Evolutionary conservation across 2,329 filamentous ascomycete genomes (phyloP).

Genomic region (Diaporthe citri): DNA sequence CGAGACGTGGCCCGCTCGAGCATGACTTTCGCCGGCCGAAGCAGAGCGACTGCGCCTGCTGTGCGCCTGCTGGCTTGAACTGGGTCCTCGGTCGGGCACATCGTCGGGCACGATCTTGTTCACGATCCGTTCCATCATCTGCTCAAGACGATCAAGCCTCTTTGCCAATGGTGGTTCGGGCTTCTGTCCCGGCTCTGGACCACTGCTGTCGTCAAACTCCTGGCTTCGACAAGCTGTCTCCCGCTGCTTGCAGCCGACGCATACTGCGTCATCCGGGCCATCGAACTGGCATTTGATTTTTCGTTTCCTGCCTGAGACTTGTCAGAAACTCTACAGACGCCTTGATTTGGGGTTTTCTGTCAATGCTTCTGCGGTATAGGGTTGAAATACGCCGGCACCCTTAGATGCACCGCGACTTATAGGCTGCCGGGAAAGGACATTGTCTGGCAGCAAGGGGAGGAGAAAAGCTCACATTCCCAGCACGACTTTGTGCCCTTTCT

Average conservation of each 20-base stretch:
- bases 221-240: conserved; percentile 59
- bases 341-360: too few relatives aligned
- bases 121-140: conserved; percentile 60
- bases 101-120: conserved; percentile 51
- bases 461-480: conserved; percentile 62
- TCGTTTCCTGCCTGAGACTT: conserved; percentile 53
- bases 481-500: conserved; percentile 68
- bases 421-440: conserved; percentile 2
- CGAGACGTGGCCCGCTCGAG: conserved; percentile 43
- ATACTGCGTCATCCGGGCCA: conserved; percentile 53
- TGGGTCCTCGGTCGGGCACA: neutral
- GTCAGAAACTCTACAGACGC: neutral
- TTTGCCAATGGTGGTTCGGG: conserved; percentile 57
- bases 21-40: conserved; percentile 36
- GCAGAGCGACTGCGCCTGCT: conserved; percentile 42
- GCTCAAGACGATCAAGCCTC: conserved; percentile 60
- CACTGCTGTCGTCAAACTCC: conserved; percentile 55
- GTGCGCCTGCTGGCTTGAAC: conserved; percentile 31
- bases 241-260: conserved; percentile 58
- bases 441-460: neutral
- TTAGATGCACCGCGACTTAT: neutral
- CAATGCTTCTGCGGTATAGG: neutral
- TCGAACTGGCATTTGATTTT: conserved; percentile 63
- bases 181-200: conserved; percentile 42
- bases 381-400: too few relatives aligned